These are phyloP conservation scores for Apiospora sp. DNA, from an alignment of 2,329 filamentous ascomycete species.

Conservation along the genomic window DNA sequence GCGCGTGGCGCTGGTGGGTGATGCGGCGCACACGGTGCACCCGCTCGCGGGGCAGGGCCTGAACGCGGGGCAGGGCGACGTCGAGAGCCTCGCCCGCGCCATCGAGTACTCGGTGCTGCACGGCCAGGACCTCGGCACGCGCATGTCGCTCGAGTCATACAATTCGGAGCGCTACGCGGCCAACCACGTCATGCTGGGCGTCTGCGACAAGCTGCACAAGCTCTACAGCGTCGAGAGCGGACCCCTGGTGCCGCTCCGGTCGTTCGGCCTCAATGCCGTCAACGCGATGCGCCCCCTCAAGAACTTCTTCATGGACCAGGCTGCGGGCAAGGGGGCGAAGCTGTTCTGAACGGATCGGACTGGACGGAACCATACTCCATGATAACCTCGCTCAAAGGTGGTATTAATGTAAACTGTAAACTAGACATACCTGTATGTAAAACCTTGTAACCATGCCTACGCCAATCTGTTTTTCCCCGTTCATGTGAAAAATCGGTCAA, in stretches of 20 bases:
- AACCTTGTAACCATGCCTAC: neutral
- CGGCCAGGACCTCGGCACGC: conserved; percentile 85
- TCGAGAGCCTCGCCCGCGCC: conserved; percentile 76
- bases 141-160: conserved; percentile 83
- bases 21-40: conserved; percentile 94
- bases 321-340: conserved; percentile 59
- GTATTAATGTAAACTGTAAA: neutral
- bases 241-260: conserved; percentile 81
- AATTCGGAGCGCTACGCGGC: conserved; percentile 80
- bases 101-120: conserved; percentile 81
- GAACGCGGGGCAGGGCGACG: conserved; percentile 91
- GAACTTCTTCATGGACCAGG: conserved; percentile 83
- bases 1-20: conserved; percentile 89
- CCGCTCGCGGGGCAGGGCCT: conserved; percentile 93
- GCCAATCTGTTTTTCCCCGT: neutral
- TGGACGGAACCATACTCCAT: neutral
- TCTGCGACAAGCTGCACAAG: conserved; percentile 91
- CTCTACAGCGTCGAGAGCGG: conserved; percentile 84
- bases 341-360: conserved; percentile 31
- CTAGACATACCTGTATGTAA: neutral
- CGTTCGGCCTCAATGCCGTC: conserved; percentile 77
- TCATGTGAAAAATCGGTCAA: too few relatives aligned
- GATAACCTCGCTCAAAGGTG: neutral
- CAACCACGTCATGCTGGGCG: conserved; percentile 81
- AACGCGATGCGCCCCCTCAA: conserved; percentile 80